Conservation (phyloP, 202 grass and related monocot species). For the Bolboschoenoplectus hybrid region DNA sequence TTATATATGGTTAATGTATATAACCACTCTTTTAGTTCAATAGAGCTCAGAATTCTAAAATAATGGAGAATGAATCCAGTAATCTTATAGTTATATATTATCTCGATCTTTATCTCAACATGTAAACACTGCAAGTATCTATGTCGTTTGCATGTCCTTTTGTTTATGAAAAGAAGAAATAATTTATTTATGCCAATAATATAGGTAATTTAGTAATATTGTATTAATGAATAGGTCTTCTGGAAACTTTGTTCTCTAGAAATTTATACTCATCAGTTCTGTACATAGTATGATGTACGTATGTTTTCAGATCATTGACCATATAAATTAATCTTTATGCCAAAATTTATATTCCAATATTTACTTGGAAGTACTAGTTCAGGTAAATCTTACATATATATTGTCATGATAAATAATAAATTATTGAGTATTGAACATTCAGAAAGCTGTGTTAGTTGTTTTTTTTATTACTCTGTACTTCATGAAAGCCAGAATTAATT, state of each 20-base stretch:
- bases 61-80: neutral
- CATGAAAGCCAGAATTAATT: neutral
- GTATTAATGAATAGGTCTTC: too few species aligned
- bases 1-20: neutral
- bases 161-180: neutral
- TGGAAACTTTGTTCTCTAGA: neutral
- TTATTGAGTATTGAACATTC: neutral
- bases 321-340: neutral
- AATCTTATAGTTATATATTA: neutral
- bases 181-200: neutral
- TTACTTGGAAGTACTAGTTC: neutral
- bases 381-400: neutral
- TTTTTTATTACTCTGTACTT: neutral
- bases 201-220: neutral
- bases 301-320: neutral
- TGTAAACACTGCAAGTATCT: neutral
- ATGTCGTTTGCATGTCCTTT: neutral
- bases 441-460: neutral
- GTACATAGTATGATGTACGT: neutral
- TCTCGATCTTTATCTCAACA: neutral
- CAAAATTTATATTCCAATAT: neutral
- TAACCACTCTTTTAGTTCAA: neutral
- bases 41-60: neutral
- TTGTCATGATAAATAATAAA: neutral
- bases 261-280: neutral